These are phyloP conservation scores for Biscogniauxia marginata DNA, from an alignment of 2,329 filamentous ascomycete species.

Conservation along the genomic window DNA sequence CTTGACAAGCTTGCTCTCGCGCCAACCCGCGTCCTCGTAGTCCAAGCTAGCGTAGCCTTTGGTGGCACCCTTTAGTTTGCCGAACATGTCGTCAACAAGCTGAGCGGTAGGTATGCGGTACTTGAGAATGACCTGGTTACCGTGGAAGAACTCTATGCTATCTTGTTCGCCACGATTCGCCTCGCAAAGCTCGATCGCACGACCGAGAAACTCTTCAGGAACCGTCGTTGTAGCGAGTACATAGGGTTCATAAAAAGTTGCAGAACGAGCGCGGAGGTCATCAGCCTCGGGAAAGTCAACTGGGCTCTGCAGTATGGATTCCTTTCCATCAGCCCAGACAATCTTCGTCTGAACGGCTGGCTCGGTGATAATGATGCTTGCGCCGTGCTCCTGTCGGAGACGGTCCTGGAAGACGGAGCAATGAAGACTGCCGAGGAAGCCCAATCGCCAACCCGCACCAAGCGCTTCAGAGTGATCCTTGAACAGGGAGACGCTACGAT, in stretches of 20 bases:
- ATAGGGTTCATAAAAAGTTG: conserved; percentile 51
- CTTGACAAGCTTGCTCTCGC: conserved; percentile 76
- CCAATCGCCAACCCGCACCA: conserved; percentile 89
- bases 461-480: conserved; percentile 94
- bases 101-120: conserved; percentile 87
- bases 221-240: conserved; percentile 79
- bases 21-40: conserved; percentile 94
- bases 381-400: conserved; percentile 88
- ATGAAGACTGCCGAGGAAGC: conserved; percentile 93
- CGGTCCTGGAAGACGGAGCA: conserved; percentile 99
- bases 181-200: conserved; percentile 94
- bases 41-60: conserved; percentile 96
- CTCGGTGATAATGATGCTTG: conserved; percentile 94
- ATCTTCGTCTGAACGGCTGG: conserved; percentile 92
- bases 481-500: conserved; percentile 87
- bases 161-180: conserved; percentile 83
- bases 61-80: conserved; percentile 88
- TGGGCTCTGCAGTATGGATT: conserved; percentile 80
- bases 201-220: conserved; percentile 90
- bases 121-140: conserved; percentile 89
- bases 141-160: conserved; percentile 85
- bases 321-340: conserved; percentile 72
- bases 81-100: conserved; percentile 95
- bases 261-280: conserved; percentile 43
- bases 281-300: conserved; percentile 78